Percentiles rank a stretch among this genome's conserved stretches.
Evolutionary conservation across 2,329 filamentous ascomycete species (phyloP).

Genomic region (Neobulgaria alba): DNA sequence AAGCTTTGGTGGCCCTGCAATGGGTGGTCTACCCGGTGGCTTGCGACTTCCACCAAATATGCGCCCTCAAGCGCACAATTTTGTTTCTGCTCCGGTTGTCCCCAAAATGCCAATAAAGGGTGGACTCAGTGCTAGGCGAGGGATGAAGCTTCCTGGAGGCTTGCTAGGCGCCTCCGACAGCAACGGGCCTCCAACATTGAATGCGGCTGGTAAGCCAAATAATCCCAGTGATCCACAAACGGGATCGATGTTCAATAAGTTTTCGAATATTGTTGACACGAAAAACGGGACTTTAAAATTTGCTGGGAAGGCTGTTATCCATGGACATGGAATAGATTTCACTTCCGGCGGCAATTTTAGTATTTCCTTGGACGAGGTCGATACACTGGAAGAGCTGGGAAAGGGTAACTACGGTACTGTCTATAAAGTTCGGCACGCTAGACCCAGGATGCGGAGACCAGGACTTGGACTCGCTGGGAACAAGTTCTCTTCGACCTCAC

Average conservation of each 20-base stretch:
- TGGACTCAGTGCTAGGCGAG: slow-evolving; percentile 60
- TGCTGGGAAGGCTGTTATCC: slow-evolving; percentile 84
- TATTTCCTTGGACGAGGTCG: slow-evolving; percentile 92
- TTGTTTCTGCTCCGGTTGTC: slow-evolving; percentile 43
- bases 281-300: slow-evolving; percentile 89
- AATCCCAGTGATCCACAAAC: slow-evolving; percentile 13
- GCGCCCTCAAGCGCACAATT: slow-evolving; percentile 37
- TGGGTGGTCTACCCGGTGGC: slow-evolving; percentile 35
- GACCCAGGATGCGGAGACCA: slow-evolving; percentile 49
- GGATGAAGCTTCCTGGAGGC: slow-evolving; percentile 48
- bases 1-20: slow-evolving; percentile 13
- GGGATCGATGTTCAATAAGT: slow-evolving; percentile 53
- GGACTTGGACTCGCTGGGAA: slow-evolving; percentile 46
- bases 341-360: slow-evolving; percentile 80
- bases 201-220: slow-evolving; percentile 6
- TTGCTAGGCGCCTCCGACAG: slow-evolving; percentile 20
- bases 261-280: slow-evolving; percentile 78
- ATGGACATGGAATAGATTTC: slow-evolving; percentile 85
- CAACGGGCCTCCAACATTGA: slow-evolving; percentile 11
- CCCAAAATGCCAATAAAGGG: slow-evolving; percentile 35
- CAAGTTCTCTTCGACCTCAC: slow-evolving; percentile 27
- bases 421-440: slow-evolving; percentile 86
- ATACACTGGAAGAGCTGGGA: slow-evolving; percentile 84
- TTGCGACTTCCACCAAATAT: slow-evolving; percentile 36
- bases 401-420: slow-evolving; percentile 99